These are phyloP conservation scores for Fagopyrum esculentum DNA, from an alignment of 148 eudicot species.

Conservation along the genomic window DNA sequence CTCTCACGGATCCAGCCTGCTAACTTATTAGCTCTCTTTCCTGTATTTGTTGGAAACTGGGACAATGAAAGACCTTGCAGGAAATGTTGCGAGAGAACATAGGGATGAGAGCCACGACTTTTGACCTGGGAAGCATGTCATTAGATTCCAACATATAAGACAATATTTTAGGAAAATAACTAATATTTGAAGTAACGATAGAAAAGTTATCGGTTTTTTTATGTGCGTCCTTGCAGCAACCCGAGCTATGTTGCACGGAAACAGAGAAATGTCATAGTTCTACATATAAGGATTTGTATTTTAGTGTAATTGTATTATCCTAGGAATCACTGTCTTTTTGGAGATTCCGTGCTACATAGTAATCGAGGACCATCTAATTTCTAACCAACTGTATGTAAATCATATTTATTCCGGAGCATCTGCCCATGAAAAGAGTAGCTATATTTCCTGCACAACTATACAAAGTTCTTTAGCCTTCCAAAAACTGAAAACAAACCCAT, in stretches of 20 bases:
- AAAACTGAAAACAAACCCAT: background rate
- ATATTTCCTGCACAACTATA: too few relatives aligned
- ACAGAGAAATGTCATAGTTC: too few relatives aligned
- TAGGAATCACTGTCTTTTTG: background rate
- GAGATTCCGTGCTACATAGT: background rate
- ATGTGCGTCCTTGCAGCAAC: background rate
- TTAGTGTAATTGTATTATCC: background rate
- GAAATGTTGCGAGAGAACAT: conserved; percentile 73
- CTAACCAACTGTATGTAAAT: background rate
- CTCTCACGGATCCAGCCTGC: conserved; percentile 60
- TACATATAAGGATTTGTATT: background rate
- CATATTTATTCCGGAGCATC: background rate
- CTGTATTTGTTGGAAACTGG: conserved; percentile 70
- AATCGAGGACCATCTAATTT: background rate
- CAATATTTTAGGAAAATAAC: background rate
- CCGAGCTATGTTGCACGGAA: too few relatives aligned
- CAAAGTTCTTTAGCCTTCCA: background rate
- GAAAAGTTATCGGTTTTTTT: background rate
- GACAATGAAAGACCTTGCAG: conserved; percentile 55
- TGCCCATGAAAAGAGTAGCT: background rate
- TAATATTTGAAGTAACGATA: background rate
- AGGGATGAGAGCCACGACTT: conserved; percentile 54
- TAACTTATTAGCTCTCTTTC: conserved; percentile 63
- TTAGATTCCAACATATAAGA: background rate
- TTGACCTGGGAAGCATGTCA: conserved; percentile 46